Base-by-base conservation (phyloP, 2,329 filamentous ascomycete species). In the Podosphaera xanthii region DNA sequence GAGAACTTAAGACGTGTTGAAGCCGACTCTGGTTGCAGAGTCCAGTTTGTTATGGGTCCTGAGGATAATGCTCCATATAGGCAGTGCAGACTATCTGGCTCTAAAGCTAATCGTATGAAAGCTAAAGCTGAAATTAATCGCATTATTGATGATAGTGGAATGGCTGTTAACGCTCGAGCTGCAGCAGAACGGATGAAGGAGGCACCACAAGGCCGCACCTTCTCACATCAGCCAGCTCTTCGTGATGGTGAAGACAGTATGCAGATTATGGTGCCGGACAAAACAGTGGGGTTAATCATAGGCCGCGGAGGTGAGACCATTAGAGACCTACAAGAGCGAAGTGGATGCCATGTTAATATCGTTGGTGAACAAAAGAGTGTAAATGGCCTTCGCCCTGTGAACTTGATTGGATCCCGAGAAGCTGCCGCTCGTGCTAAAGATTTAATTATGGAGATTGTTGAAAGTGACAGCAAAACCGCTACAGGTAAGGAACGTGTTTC, bases 311-410 rank as follows among this genome's bases (percentile, higher is more conserved):
- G 89, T 61, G 89, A 95, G 72, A 95, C 89, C 1, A 95, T 95
- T 67, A 83, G 88, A 67, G 89, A 95, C 69, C 76, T 95, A 33
- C 90, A 95, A 72, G 89, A 95, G 70, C 79, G 87, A 62, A 92
- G 86, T 66, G 87, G 86, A n/a, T 95, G 89, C 70, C 90, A 95
- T 70, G 88, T 95, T 70, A 95, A 95, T 71, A 95, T 95, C 67
- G 87, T 94, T 48, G 86, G 86, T 66, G 89, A 95, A 72, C 87
- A 87, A 64, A 94, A 94, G 76, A 94, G 87, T 68, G 80, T 94
- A 64, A 94, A 94, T 68, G 89, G 89, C 52, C 76, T 94, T 62
- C 82, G 89, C 57, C 89, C 90, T 35, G 88, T 95, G 63, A 95
- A 95, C 69, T 77, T 95, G 56, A 94, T 94, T 65, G 89, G 89